A percentile compares a stretch with the other conserved stretches of the same genome.
These are phyloP conservation scores for Saccharomyces hybrid DNA, from an alignment of 1,139 yeast genomes.

Conservation along the genomic window DNA sequence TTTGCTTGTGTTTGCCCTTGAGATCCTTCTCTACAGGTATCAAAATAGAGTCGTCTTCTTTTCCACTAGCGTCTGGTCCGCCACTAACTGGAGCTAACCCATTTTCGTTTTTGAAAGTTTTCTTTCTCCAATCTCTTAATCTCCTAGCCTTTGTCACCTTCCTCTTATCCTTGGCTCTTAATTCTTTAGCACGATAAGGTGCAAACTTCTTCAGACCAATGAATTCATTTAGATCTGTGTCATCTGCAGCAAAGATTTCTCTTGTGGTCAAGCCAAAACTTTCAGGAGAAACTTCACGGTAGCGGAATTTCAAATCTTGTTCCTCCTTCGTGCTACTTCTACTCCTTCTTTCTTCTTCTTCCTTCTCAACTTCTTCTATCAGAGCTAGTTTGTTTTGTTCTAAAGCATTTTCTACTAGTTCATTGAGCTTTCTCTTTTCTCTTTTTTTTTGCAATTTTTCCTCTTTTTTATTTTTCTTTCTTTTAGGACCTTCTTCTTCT, in stretches of 20 bases:
- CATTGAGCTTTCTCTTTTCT: conserved; percentile 51
- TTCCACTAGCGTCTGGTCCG: background rate
- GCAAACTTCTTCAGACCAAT: conserved; percentile 90
- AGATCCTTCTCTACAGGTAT: conserved; percentile 1
- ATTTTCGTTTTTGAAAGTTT: conserved; percentile 60
- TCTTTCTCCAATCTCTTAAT: conserved; percentile 83
- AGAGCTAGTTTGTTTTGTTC: conserved; percentile 43
- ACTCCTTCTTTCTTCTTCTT: conserved; percentile 46
- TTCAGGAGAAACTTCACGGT: conserved; percentile 94
- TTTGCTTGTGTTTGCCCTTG: background rate
- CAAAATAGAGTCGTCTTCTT: conserved; percentile 1
- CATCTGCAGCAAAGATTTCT: conserved; percentile 88
- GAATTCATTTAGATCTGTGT: conserved; percentile 69
- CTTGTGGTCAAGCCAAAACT: conserved; percentile 77
- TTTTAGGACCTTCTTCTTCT: conserved; percentile 34
- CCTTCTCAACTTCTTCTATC: conserved; percentile 55
- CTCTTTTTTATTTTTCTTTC: conserved; percentile 43
- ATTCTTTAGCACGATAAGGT: conserved; percentile 75
- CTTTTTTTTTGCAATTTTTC: conserved; percentile 57
- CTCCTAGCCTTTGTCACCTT: conserved; percentile 78
- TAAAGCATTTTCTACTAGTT: conserved; percentile 66
- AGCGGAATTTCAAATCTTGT: conserved; percentile 55
- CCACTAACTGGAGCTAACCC: conserved; percentile 36
- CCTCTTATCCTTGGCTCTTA: conserved; percentile 68
- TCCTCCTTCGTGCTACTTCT: conserved; percentile 35